Evolutionary conservation across 2,329 filamentous ascomycete species (phyloP).

Genomic region (Pseudogymnoascus sp.): DNA sequence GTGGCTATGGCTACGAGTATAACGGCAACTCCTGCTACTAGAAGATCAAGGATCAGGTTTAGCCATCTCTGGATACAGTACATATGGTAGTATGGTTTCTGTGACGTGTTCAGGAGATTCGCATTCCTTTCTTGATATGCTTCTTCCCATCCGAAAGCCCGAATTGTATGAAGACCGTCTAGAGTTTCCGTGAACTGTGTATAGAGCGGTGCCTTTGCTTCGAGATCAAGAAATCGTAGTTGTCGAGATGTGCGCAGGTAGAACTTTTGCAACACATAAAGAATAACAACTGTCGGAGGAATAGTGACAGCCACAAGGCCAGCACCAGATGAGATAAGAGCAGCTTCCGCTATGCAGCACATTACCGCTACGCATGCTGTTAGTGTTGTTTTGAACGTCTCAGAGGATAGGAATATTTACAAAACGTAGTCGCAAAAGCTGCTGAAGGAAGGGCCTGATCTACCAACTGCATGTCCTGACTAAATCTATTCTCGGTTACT

Average conservation of each 20-base stretch:
- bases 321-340: conserved; percentile 10
- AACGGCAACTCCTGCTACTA: conserved; percentile 14
- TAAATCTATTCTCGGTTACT: conserved; percentile 12
- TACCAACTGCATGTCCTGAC: conserved; percentile 15
- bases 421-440: not conserved
- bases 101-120: conserved; percentile 14
- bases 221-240: conserved; percentile 36
- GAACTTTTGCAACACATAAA: conserved; percentile 27
- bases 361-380: not conserved
- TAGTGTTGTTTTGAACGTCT: not conserved
- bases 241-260: conserved; percentile 39
- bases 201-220: conserved; percentile 33
- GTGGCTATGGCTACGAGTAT: conserved; percentile 9
- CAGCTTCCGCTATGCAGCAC: not conserved
- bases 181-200: conserved; percentile 37
- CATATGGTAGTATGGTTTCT: conserved; percentile 37
- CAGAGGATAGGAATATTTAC: not conserved
- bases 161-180: conserved; percentile 33
- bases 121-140: not conserved
- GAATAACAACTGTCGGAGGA: conserved; percentile 11
- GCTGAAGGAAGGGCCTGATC: conserved; percentile 9
- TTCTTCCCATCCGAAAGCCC: conserved; percentile 35
- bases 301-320: conserved; percentile 13
- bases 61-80: conserved; percentile 38
- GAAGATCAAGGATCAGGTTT: conserved; percentile 31